Evolutionary conservation across 768 basidiomycete species (phyloP), one percentile per base, ranked within the genome.

Genomic region (Candolleomyces eurysporus): DNA sequence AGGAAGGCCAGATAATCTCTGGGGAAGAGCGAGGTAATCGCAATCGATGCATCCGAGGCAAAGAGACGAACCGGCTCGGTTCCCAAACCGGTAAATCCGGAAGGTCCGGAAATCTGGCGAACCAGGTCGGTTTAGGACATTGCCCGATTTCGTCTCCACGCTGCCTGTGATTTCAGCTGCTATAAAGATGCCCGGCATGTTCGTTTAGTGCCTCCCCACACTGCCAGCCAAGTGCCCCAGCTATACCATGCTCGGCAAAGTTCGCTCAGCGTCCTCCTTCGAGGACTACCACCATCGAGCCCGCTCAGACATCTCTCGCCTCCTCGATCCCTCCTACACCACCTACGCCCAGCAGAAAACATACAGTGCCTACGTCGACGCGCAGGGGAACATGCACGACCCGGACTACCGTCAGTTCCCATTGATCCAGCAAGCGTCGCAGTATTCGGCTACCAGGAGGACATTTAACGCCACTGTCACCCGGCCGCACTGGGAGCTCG

Each of bases 291-390:
- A 52, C 36, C 36, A 36, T 36, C 36, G 36, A 5, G 57, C 58
- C 42, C 58, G 51, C 36, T 46, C 39, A 54, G 65, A 66, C 46
- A 59, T 64, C 48, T 59, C 60, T 16, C 63, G 65, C 5, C 63
- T 66, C 36, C 63, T 66, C 19, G 65, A 66, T 40, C 65, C 65
- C 32, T 63, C 65, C n/a, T 66, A 66, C 50, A 61, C 61, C 19
- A 60, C 63, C 22, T 62, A 63, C 26, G 22, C 50, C 58, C 51
- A 45, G 40, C 22, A 50, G 46, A 26, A 14, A 36, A 55, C 52
- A 10, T 56, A 55, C 48, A 53, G 61, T 5, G 55, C 61, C 51
- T 66, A 66, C 58, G 49, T 66, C 30, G 65, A 66, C 40, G 58
- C 65, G 21, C 65, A 66, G 45, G 65, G 65, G 17, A 61, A 63